Percentiles rank a stretch among this genome's conserved stretches.
These are phyloP conservation scores for Syzygium malaccense DNA, from an alignment of 441 rosid species.

Conservation along the genomic window DNA sequence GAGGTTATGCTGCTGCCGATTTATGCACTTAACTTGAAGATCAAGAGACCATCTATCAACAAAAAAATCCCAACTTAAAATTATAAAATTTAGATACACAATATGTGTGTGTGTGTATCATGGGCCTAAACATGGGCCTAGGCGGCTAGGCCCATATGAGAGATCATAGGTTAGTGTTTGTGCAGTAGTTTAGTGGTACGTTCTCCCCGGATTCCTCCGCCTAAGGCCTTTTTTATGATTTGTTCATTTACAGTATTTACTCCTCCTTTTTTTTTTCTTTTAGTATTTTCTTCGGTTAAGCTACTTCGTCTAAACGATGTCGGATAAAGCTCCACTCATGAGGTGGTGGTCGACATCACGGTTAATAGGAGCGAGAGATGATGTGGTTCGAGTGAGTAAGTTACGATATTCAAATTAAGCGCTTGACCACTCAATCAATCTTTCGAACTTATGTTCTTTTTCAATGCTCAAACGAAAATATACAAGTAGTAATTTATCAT, in stretches of 20 bases:
- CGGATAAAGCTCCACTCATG: background rate
- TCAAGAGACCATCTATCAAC: background rate
- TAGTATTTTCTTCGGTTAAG: background rate
- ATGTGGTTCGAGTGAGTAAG: background rate
- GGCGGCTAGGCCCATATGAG: background rate
- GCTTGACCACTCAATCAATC: background rate
- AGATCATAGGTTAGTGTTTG: background rate
- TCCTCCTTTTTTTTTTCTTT: background rate
- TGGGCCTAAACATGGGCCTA: background rate
- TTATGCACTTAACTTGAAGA: background rate
- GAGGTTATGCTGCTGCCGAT: background rate
- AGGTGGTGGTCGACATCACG: fast-evolving
- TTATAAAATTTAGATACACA: background rate
- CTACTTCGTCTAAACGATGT: background rate
- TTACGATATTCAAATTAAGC: background rate
- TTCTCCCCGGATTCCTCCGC: background rate
- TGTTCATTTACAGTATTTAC: background rate
- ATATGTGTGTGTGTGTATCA: background rate
- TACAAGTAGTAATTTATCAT: too few relatives aligned
- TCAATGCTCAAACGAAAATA: background rate
- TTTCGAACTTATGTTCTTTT: background rate
- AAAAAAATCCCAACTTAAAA: background rate
- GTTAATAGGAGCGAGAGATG: background rate
- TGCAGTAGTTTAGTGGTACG: background rate
- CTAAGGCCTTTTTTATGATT: background rate